Base-by-base conservation (phyloP, 2,329 filamentous ascomycete species). In the Uncinocarpus reesii region DNA sequence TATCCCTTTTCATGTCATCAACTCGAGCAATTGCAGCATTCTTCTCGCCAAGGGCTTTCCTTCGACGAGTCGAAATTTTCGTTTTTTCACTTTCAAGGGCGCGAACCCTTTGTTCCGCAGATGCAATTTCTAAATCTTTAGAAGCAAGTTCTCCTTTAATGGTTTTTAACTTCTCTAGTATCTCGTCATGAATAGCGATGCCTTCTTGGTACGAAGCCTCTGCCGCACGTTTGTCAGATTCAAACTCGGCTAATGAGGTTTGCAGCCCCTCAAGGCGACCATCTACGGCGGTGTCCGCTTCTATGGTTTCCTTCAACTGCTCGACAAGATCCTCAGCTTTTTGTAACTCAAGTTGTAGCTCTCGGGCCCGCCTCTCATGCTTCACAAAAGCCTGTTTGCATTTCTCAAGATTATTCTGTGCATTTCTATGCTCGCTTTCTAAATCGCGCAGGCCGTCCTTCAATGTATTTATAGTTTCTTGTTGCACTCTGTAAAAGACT, bases 281-380 rank as follows among this genome's bases (percentile, higher is more conserved):
- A 59, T 87, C 86, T 47, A 80, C 78, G 2, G 83, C 71, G 43
- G 65, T 68, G 49, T 77, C 73, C 48, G 67, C 69, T 16, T 79
- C 76, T 36, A 81, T 68, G 10, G 76, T 81, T 51, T 84, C 73
- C 53, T 86, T 80, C 32, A 93, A 72, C 37, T 79, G 77, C 47
- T 79, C 76, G 26, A 84, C 72, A 5, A 72, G 69, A 44, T 82
- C 79, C 44, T 83, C 76, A 5, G 80, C 76, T 44, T 70, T 66
- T 52, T 86, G 81, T 28, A 75, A 61, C 2, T 73, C 66, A 32
- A 77, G 65, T 50, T 75, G 74, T 13, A 87, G 64, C n/a, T 69
- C 62, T 38, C 65, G 63, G 28, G 65, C 62, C 20, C 63, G 61
- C 34, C 65, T 71, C 31, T 71, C 69, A 55, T 83, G 75, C 21